Evolutionary conservation across 441 rosid species (phyloP).

Genomic region (Manihot esculenta): DNA sequence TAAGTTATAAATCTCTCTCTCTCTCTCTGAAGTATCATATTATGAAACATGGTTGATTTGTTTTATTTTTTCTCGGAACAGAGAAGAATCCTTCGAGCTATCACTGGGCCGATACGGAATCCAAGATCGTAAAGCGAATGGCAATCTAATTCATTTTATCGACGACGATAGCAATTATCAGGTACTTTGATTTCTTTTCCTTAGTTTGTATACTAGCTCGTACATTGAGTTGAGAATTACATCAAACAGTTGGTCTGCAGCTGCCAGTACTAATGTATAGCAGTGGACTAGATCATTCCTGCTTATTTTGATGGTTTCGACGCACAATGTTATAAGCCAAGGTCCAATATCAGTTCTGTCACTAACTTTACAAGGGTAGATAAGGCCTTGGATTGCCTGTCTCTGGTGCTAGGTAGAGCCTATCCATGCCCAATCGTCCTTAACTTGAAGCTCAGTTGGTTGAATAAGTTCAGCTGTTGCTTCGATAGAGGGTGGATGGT

Average conservation of each 20-base stretch:
- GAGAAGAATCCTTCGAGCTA: conserved; percentile 60
- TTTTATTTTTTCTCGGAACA: conserved; percentile 16
- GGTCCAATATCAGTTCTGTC: too few relatives aligned
- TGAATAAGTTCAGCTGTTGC: too few relatives aligned
- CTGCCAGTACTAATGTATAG: not conserved
- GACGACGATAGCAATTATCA: conserved; percentile 44
- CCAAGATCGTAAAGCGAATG: conserved; percentile 37
- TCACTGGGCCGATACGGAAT: conserved; percentile 57
- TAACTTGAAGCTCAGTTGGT: too few relatives aligned
- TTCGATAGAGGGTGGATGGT: too few relatives aligned
- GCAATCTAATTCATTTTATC: conserved; percentile 51
- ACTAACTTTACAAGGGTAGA: too few relatives aligned
- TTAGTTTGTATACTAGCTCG: not conserved
- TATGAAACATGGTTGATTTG: too few relatives aligned
- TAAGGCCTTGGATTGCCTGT: too few relatives aligned
- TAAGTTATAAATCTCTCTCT: conserved; percentile 29
- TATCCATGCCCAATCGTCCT: too few relatives aligned
- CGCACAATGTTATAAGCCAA: not conserved
- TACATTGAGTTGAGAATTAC: not conserved
- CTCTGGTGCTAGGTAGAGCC: too few relatives aligned
- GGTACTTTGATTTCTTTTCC: conserved; percentile 31
- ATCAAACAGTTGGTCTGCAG: too few relatives aligned
- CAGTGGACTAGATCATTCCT: not conserved
- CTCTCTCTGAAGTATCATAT: not conserved
- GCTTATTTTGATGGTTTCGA: not conserved